phyloP scores from a whole-genome alignment of 1,139 yeast species.

The Kodamaea sp. region DNA sequence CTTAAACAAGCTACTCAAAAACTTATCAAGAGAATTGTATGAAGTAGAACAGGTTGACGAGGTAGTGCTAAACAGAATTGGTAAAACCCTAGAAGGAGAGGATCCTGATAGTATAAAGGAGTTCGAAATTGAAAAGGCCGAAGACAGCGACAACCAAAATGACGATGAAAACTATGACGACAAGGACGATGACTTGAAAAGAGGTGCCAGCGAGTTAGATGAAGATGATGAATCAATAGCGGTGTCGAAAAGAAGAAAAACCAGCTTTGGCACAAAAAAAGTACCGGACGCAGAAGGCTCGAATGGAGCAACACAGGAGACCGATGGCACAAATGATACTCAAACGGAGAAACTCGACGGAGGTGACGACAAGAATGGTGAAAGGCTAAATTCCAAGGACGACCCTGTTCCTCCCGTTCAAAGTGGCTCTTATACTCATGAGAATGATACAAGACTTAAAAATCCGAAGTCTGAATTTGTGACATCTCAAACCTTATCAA shows the following conservation, averaged over 20 bases:
- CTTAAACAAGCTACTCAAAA: constrained; percentile 48
- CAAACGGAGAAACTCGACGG: neutral
- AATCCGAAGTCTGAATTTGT: constrained; percentile 83
- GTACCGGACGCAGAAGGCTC: neutral
- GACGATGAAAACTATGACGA: constrained; percentile 8
- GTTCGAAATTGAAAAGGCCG: constrained; percentile 14
- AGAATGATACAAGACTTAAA: constrained; percentile 60
- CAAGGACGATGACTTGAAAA: constrained; percentile 9
- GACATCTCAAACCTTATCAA: constrained; percentile 68
- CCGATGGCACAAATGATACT: neutral
- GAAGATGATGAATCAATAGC: constrained; percentile 9
- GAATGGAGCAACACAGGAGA: neutral
- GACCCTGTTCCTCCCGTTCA: constrained; percentile 48
- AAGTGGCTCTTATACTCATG: constrained; percentile 47
- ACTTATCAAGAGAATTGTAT: constrained; percentile 50
- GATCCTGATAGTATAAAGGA: constrained; percentile 13
- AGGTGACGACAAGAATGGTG: constrained; percentile 9
- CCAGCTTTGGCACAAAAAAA: neutral
- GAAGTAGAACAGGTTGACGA: constrained; percentile 49
- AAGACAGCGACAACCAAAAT: constrained; percentile 13
- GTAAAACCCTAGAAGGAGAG: constrained; percentile 13
- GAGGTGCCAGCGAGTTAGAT: constrained; percentile 12
- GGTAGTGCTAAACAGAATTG: constrained; percentile 31
- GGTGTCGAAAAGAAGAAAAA: constrained; percentile 7
- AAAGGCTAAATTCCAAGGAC: constrained; percentile 21